phyloP scores from a whole-genome alignment of 495 filamentous ascomycete species.

The Amphirosellinia nigrospora region DNA sequence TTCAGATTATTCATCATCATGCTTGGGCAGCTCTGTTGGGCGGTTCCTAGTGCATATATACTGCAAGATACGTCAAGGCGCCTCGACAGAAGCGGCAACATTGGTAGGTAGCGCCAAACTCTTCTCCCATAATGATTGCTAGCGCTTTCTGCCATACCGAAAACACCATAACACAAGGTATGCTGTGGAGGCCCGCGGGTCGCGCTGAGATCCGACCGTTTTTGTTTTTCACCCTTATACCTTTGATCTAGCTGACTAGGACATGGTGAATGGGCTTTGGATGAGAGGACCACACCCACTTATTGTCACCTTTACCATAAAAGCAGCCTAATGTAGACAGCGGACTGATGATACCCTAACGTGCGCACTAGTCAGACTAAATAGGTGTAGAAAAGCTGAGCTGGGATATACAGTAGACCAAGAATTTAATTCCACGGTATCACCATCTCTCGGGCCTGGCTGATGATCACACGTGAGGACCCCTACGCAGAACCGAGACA shows the following conservation, averaged over 20 bases:
- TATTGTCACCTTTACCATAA: background rate
- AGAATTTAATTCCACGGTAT: background rate
- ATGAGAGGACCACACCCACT: background rate
- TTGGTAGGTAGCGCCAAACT: slow-evolving; percentile 6
- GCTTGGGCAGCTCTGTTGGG: background rate
- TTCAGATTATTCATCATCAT: background rate
- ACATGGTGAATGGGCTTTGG: background rate
- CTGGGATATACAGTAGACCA: background rate
- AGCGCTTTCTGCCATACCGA: slow-evolving; percentile 12
- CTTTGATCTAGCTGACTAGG: background rate
- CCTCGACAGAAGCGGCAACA: slow-evolving; percentile 14
- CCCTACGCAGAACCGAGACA: background rate
- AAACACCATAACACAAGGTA: background rate
- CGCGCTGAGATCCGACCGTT: slow-evolving; percentile 18
- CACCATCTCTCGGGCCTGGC: background rate
- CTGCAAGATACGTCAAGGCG: slow-evolving; percentile 20
- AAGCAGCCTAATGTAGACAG: slow-evolving; percentile 8
- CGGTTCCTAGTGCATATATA: background rate
- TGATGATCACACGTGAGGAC: background rate
- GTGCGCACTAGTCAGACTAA: background rate
- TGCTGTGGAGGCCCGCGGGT: background rate
- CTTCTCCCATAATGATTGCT: background rate
- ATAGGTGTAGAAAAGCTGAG: background rate
- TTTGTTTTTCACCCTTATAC: slow-evolving; percentile 6
- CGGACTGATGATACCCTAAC: slow-evolving; percentile 4